Conservation (phyloP, 805 yeast species). For the Hanseniaspora opuntiae region DNA sequence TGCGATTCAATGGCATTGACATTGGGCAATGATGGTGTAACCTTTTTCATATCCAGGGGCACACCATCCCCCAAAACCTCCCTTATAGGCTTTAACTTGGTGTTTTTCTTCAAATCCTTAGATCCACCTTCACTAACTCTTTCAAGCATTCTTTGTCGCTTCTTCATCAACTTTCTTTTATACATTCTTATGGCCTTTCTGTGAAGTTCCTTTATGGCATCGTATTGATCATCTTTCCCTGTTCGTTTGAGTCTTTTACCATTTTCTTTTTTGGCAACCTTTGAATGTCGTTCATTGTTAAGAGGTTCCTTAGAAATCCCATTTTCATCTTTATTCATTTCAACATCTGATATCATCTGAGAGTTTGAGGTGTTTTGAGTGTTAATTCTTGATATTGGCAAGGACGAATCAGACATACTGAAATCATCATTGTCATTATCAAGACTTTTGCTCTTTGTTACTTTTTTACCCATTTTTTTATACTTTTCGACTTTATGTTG, state of each 20-base stretch:
- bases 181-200: slow-evolving; percentile 11
- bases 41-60: background rate
- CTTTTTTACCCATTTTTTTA: background rate
- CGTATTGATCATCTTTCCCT: slow-evolving; percentile 5
- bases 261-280: background rate
- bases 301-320: background rate
- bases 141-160: background rate
- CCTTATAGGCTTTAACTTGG: background rate
- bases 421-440: slow-evolving; percentile 5
- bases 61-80: background rate
- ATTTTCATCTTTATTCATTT: background rate
- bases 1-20: background rate
- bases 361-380: slow-evolving; percentile 11
- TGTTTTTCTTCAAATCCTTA: background rate
- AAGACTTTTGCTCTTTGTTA: background rate
- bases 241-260: background rate
- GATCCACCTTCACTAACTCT: background rate
- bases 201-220: slow-evolving; percentile 11
- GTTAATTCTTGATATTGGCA: slow-evolving; percentile 10
- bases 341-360: background rate
- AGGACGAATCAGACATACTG: slow-evolving; percentile 5
- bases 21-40: background rate
- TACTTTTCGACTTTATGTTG: slow-evolving; percentile 3
- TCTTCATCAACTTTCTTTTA: slow-evolving; percentile 2
- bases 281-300: background rate